Conservation (phyloP, 352 stramenopile genomes). For the Phytopythium chamaehyphon region DNA sequence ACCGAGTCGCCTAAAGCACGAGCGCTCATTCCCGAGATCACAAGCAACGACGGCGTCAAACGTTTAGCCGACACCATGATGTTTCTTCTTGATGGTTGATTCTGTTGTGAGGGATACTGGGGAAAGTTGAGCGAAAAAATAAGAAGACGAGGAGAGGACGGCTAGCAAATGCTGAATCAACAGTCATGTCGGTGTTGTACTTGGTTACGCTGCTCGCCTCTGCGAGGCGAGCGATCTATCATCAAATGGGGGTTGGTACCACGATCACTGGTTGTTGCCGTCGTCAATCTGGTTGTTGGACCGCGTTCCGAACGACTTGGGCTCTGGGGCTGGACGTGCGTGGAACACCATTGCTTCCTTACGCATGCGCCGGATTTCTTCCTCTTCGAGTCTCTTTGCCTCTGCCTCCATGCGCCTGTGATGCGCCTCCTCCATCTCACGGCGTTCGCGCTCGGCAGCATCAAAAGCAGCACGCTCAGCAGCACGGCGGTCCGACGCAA, state of each 20-base stretch:
- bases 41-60: constrained; percentile 1
- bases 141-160: no score
- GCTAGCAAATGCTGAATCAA: no score
- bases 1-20: constrained; percentile 4
- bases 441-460: constrained; percentile 61
- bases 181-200: no score
- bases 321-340: constrained; percentile 47
- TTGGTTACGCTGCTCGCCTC: constrained; percentile 2
- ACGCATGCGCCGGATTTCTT: constrained; percentile 66
- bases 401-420: constrained; percentile 49
- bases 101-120: no score
- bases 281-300: constrained; percentile 29
- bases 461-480: constrained; percentile 65
- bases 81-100: no score
- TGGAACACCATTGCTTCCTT: constrained; percentile 76
- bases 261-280: constrained; percentile 3
- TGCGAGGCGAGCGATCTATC: no score
- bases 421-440: constrained; percentile 56
- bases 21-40: constrained; percentile 5
- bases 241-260: no score
- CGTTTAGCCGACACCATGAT: no score
- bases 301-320: constrained; percentile 49
- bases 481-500: constrained; percentile 59
- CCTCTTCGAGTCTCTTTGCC: constrained; percentile 42
- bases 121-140: no score